These are phyloP conservation scores for Epichloe bromicola DNA, from an alignment of 2,329 filamentous ascomycete species.

Conservation along the genomic window DNA sequence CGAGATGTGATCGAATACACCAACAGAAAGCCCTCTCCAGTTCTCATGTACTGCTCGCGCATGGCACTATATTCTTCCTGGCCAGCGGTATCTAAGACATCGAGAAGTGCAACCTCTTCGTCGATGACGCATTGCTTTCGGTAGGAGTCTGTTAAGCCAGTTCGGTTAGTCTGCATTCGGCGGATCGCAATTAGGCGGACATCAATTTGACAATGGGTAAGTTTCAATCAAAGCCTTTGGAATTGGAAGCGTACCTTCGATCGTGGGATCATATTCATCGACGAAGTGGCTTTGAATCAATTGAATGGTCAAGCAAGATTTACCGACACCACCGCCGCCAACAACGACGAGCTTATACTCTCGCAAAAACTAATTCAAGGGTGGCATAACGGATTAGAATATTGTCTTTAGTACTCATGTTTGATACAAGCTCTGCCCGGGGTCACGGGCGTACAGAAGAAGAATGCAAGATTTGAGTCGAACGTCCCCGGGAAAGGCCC, in stretches of 20 bases:
- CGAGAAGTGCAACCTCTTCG: slow-evolving; percentile 91
- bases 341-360: slow-evolving; percentile 96
- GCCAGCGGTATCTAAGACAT: slow-evolving; percentile 94
- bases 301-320: slow-evolving; percentile 98
- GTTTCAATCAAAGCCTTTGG: background rate
- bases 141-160: slow-evolving; percentile 69
- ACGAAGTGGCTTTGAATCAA: slow-evolving; percentile 94
- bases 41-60: slow-evolving; percentile 99
- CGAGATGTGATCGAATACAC: slow-evolving; percentile 97
- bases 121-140: slow-evolving; percentile 99
- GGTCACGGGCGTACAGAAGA: background rate
- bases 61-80: slow-evolving; percentile 99
- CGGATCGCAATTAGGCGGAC: background rate
- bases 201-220: background rate
- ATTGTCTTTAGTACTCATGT: background rate
- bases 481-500: background rate
- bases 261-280: slow-evolving; percentile 98
- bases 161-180: background rate
- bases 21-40: slow-evolving; percentile 91
- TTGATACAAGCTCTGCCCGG: background rate
- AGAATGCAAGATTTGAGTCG: background rate
- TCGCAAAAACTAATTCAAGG: slow-evolving; percentile 54
- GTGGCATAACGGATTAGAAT: background rate
- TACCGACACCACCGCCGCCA: slow-evolving; percentile 94
- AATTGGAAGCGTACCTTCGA: slow-evolving; percentile 57